Evolutionary conservation across 2,329 filamentous ascomycete species (phyloP), one percentile per base, ranked within the genome.

Genomic region (Sarocladium oryzae): DNA sequence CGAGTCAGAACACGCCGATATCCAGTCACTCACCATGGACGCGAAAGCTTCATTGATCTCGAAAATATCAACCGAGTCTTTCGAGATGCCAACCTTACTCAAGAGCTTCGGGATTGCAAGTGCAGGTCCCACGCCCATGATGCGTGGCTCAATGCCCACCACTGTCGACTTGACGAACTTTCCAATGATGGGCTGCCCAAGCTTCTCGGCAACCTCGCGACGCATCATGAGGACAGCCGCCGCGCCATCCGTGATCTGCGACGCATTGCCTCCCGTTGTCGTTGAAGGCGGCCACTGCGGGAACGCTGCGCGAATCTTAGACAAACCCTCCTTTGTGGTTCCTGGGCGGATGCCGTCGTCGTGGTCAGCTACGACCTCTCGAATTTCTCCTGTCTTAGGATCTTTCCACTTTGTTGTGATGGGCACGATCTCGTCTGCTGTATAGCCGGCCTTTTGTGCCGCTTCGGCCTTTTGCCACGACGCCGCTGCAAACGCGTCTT

Each of bases 1-100:
- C 13, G 28, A 30, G n/a, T n/a, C n/a, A n/a, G n/a, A 36, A 13
- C 6, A n/a, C 15, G 11, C 33, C 10, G 15, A 36, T 15, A 36
- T 36, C 8, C 33, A 36, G 28, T 36, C n/a, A 36, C 20, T 36
- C 33, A 36, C 85, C 85, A 88, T 88, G 2, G 81, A 85, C 2
- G 85, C 85, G 60, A 89, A 89, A 0, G 85, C 85, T 71, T 89
- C 85, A 68, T 89, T 89, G 57, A 89, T 72, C 71, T 89, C 85
- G 58, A 84, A 77, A 43, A 89, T 70, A 58, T 89, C 85, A 4
- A 56, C 51, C n/a, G 51, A 49, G 2, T 69, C 38, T 58, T 68
- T 40, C 60, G 68, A 53, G 60, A 89, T 78, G 62, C 90, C 80
- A 52, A 83, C 75, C 62, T 53, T 53, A 1, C 21, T 18, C 32